A percentile compares a stretch with the other conserved stretches of the same genome.
phyloP scores from a whole-genome alignment of 129 eudicot genomes.

The Tagetes patula region DNA sequence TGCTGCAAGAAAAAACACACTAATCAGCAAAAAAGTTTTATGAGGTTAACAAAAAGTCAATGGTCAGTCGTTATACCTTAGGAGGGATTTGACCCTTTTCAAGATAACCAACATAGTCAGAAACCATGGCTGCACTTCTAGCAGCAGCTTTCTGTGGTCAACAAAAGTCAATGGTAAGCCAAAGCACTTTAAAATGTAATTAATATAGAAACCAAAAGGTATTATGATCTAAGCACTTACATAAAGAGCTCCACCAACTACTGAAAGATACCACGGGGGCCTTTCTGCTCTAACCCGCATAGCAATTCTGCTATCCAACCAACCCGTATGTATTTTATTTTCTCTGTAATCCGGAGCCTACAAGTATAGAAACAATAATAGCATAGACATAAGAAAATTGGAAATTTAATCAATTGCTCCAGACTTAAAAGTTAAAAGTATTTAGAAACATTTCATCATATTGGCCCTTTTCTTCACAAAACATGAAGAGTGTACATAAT shows the following conservation, averaged over 20 bases:
- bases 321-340: constrained; percentile 95
- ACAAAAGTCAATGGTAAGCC: constrained; percentile 24
- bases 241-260: constrained; percentile 94
- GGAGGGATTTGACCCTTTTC: constrained; percentile 99
- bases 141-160: constrained; percentile 89
- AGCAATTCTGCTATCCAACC: constrained; percentile 98
- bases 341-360: constrained; percentile 95
- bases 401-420: neutral
- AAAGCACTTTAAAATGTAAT: constrained; percentile 17
- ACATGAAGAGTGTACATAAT: neutral
- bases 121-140: constrained; percentile 95
- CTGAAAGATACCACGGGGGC: constrained; percentile 99
- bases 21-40: constrained; percentile 6
- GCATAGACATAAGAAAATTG: neutral
- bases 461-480: neutral
- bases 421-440: neutral
- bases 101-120: constrained; percentile 97
- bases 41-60: constrained; percentile 2
- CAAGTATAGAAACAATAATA: constrained; percentile 16
- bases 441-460: neutral
- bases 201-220: neutral
- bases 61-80: constrained; percentile 47
- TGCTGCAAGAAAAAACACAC: constrained; percentile 60
- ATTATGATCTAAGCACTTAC: constrained; percentile 42
- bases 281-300: constrained; percentile 99